Percentiles rank a stretch among this genome's conserved stretches.
These are phyloP conservation scores for Metschnikowia gelsemii DNA, from an alignment of 805 yeast genomes.

Conservation along the genomic window DNA sequence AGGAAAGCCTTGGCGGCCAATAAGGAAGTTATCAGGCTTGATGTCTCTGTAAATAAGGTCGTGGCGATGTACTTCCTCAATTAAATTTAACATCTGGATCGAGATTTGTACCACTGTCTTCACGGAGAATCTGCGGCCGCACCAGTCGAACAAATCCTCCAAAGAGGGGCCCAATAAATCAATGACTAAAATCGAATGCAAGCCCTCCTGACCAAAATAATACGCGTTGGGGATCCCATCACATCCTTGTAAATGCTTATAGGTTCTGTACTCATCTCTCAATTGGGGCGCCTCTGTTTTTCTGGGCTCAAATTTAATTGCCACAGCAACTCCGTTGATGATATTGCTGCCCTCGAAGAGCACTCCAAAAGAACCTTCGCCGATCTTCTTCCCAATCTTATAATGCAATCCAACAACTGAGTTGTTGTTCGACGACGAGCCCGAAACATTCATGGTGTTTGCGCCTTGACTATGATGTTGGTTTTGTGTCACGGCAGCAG, in stretches of 20 bases:
- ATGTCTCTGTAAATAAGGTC: slow-evolving; percentile 79
- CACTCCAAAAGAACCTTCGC: slow-evolving; percentile 86
- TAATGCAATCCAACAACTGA: slow-evolving; percentile 65
- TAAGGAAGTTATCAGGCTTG: slow-evolving; percentile 79
- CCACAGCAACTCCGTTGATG: slow-evolving; percentile 63
- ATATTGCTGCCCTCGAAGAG: slow-evolving; percentile 79
- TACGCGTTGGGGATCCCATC: slow-evolving; percentile 81
- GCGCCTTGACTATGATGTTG: no score
- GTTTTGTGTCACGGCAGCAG: slow-evolving; percentile 34
- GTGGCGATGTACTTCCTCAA: slow-evolving; percentile 72
- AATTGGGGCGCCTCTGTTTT: slow-evolving; percentile 82
- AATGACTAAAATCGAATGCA: slow-evolving; percentile 72
- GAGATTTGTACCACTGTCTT: slow-evolving; percentile 75
- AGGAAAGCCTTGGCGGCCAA: slow-evolving; percentile 58
- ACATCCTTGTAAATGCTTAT: slow-evolving; percentile 65
- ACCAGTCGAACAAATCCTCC: slow-evolving; percentile 86
- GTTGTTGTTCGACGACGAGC: slow-evolving; percentile 27
- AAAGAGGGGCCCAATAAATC: slow-evolving; percentile 78
- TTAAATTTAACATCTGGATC: slow-evolving; percentile 71
- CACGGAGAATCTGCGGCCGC: slow-evolving; percentile 70
- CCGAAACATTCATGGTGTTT: slow-evolving; percentile 19
- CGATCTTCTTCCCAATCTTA: slow-evolving; percentile 79
- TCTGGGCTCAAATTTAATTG: slow-evolving; percentile 78
- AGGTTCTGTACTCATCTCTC: slow-evolving; percentile 77
- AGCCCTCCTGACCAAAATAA: slow-evolving; percentile 83